A percentile compares a stretch with the other conserved stretches of the same genome.
These are phyloP conservation scores for Magnaporthiopsis incrustans DNA, from an alignment of 2,329 filamentous ascomycete genomes.

Conservation along the genomic window DNA sequence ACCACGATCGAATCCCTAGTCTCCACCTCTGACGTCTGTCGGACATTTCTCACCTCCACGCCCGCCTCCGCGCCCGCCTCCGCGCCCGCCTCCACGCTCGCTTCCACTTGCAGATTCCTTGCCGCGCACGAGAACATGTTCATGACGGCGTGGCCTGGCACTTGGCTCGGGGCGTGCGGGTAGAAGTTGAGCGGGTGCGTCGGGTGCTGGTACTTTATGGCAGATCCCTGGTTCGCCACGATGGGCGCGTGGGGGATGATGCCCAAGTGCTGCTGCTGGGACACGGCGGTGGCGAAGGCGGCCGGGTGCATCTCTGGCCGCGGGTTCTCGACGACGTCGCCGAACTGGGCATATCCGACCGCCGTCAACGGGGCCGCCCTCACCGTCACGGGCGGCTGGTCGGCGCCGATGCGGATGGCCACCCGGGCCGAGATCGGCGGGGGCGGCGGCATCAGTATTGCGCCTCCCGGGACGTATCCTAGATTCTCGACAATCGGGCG, in stretches of 20 bases:
- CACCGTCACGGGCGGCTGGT: background rate
- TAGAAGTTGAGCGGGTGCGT: slow-evolving; percentile 69
- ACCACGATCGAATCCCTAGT: background rate
- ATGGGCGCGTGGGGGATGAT: slow-evolving; percentile 39
- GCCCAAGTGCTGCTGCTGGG: slow-evolving; percentile 4
- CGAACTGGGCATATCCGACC: slow-evolving; percentile 67
- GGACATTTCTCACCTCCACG: background rate
- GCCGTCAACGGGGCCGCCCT: slow-evolving; percentile 58
- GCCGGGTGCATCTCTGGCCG: slow-evolving; percentile 46
- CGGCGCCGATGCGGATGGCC: background rate
- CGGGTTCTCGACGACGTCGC: slow-evolving; percentile 74
- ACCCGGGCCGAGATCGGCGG: background rate
- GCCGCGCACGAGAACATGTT: slow-evolving; percentile 86
- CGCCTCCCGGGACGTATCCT: background rate
- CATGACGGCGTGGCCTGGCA: slow-evolving; percentile 54
- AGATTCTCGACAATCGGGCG: background rate
- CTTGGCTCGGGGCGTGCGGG: slow-evolving; percentile 50
- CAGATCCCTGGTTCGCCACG: slow-evolving; percentile 76
- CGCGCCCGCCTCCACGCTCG: too few relatives aligned
- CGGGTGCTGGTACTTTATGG: slow-evolving; percentile 77
- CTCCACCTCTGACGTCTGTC: background rate
- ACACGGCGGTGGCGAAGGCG: slow-evolving; percentile 18
- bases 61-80: too few relatives aligned
- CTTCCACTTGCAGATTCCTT: slow-evolving; percentile 33
- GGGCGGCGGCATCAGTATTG: background rate